Evolutionary conservation across 2,329 filamentous ascomycete genomes (phyloP), one percentile per base, ranked within the genome.

Genomic region (Aureobasidium sp.): DNA sequence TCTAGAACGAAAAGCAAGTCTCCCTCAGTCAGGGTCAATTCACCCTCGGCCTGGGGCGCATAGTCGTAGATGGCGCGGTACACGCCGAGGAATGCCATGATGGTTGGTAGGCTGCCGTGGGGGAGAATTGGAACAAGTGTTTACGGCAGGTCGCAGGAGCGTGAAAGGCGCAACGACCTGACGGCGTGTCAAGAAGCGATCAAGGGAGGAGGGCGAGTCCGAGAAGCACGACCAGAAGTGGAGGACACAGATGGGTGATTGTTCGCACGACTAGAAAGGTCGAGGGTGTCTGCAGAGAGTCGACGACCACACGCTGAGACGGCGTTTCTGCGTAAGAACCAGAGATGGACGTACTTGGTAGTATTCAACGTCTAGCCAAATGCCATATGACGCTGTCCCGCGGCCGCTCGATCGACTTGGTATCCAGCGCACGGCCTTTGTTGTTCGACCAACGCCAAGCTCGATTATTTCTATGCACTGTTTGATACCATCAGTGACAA

Each of bases 21-120:
- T 63, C 91, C 91, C 71, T 97, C 92, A 62, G 78, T 80, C 70
- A 97, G 89, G 66, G 87, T 83, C 64, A 97, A 82, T 82, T 97
- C 93, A 67, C 89, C 89, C 70, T 90, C 88, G 69, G 86, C 87
- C 75, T 95, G 91, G 65, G 93, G 91, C 73, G 83, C 82, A 79
- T 97, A 97, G 79, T 96, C 91, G 81, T 96, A 97, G 71, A 96
- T 72, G 71, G 92, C 93, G 73, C 86, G 89, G 80, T 90, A 96
- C 68, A 97, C 86, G 70, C 91, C 92, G 71, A 96, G 78, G 80
- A 97, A 97, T 67, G 89, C 91, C 92, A 97, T 97, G 61, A 44
- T 68, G 51, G 4, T n/a, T 12, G 44, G n/a, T 22, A 42, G 45
- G 45, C 44, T 17, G 20, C 12, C 20, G n/a, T 48, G 31, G 5